A percentile compares a stretch with the other conserved stretches of the same genome.
Evolutionary conservation across 2,329 filamentous ascomycete species (phyloP).

Genomic region (Pseudogymnoascus destructans): DNA sequence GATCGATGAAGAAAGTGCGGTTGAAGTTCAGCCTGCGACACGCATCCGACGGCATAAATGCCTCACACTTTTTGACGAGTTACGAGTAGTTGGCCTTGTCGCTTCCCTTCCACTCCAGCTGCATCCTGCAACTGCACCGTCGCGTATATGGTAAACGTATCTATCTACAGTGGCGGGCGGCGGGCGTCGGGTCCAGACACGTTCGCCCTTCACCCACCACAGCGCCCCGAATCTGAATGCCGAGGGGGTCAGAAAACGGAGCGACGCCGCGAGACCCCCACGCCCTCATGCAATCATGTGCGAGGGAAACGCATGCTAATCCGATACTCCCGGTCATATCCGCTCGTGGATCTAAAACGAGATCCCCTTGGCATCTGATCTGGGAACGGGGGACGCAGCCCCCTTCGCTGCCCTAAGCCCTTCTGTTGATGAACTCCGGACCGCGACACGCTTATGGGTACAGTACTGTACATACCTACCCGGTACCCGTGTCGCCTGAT

Average conservation of each 20-base stretch:
- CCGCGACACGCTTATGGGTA: background rate
- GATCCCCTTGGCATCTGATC: background rate
- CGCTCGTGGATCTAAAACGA: background rate
- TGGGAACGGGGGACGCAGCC: background rate
- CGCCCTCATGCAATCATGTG: slow-evolving; percentile 2
- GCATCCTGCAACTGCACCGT: background rate
- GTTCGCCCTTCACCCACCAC: background rate
- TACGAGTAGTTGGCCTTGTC: background rate
- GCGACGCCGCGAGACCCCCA: slow-evolving; percentile 2
- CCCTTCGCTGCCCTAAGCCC: background rate
- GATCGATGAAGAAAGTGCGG: background rate
- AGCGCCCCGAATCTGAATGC: background rate
- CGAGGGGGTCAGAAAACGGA: background rate
- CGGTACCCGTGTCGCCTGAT: background rate
- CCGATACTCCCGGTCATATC: background rate
- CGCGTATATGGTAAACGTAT: background rate
- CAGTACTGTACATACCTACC: background rate
- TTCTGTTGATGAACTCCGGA: background rate
- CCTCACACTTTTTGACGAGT: background rate
- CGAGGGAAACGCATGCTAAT: background rate
- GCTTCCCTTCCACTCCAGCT: background rate
- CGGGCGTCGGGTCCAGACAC: background rate
- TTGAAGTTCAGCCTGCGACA: background rate
- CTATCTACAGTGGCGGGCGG: background rate
- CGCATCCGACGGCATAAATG: background rate